Evolutionary conservation across 805 yeast species (phyloP), one percentile per base, ranked within the genome.

Genomic region (Myxozyma mucilagina): DNA sequence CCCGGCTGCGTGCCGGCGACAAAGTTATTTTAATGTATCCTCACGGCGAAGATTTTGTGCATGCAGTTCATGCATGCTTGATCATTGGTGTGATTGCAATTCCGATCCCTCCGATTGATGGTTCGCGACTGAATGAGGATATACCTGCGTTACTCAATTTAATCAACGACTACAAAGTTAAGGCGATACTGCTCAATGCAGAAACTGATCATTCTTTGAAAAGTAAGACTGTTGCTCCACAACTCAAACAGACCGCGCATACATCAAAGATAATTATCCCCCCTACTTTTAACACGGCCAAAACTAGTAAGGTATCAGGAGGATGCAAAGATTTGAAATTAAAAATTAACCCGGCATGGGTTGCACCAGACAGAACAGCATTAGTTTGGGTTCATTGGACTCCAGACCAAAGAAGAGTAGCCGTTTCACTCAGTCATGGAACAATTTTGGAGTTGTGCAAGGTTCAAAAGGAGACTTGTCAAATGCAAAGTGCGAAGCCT

Each of bases 381-480:
- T 62, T 87, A 60, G 78, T 90, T 0, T 85, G 94, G 87, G 72
- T 89, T 14, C 79, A 83, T 64, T 86, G 85, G 79, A 83, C 89
- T 0, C 79, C 91, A 0, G 96, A 90, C 68, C 87, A 87, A 68
- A 79, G 83, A 18, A 78, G 88, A 58, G 79, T 82, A 0, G 89
- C 87, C 0, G 77, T 71, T 51, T 76, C 77, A 18, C 73, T 83
- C 63, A 84, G 83, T 29, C 94, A 89, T 71, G 75, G 79, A 44
- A 81, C 83, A 53, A 76, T 94, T 11, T 74, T 92, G 67, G 87
- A 90, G 1, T 82, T 89, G 73, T 91, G 97, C 74, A 90, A 92
- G 69, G 88, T 89, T 20, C 81, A 90, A 70, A 93, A 94, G 68
- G 97, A 93, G 71, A 93, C 98, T 0, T 89, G 97, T 70, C 93